phyloP scores from a whole-genome alignment of 2,329 filamentous ascomycete genomes.

The Emergomyces orientalis region DNA sequence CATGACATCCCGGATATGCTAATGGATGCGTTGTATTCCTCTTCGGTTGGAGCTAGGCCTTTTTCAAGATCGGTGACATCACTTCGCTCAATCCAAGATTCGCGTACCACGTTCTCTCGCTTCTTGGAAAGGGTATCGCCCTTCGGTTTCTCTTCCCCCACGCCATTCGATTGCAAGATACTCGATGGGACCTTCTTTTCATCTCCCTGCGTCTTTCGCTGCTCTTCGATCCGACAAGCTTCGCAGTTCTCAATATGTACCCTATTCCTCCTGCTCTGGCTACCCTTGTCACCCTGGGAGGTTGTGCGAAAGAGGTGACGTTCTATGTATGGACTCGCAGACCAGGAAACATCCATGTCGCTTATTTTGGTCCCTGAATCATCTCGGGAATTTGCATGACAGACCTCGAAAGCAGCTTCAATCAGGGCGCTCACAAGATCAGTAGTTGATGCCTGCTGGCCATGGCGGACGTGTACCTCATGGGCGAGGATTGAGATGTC shows the following conservation, averaged over 20 bases:
- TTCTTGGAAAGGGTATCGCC: neutral
- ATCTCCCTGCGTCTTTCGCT: slow-evolving; percentile 12
- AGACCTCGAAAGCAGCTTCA: slow-evolving; percentile 40
- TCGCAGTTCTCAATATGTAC: slow-evolving; percentile 44
- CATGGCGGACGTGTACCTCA: slow-evolving; percentile 36
- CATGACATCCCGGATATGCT: slow-evolving; percentile 66
- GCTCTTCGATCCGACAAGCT: slow-evolving; percentile 37
- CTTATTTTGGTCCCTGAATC: slow-evolving; percentile 22
- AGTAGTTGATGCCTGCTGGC: slow-evolving; percentile 22
- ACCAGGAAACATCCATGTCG: slow-evolving; percentile 29
- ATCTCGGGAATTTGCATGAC: slow-evolving; percentile 35
- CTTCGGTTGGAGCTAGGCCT: slow-evolving; percentile 14
- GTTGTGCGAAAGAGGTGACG: slow-evolving; percentile 20
- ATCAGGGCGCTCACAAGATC: slow-evolving; percentile 32
- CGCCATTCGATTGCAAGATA: neutral
- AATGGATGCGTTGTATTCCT: slow-evolving; percentile 24
- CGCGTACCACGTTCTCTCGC: neutral
- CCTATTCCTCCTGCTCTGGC: slow-evolving; percentile 20
- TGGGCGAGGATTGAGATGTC: slow-evolving; percentile 38
- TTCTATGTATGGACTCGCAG: slow-evolving; percentile 22
- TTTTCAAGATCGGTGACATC: neutral
- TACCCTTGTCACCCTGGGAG: slow-evolving; percentile 15
- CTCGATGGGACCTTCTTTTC: neutral
- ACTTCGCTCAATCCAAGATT: neutral
- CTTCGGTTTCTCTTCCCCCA: neutral